Conservation (phyloP, 192 early-diverging fungal genomes). For the Linderina pennispora region DNA sequence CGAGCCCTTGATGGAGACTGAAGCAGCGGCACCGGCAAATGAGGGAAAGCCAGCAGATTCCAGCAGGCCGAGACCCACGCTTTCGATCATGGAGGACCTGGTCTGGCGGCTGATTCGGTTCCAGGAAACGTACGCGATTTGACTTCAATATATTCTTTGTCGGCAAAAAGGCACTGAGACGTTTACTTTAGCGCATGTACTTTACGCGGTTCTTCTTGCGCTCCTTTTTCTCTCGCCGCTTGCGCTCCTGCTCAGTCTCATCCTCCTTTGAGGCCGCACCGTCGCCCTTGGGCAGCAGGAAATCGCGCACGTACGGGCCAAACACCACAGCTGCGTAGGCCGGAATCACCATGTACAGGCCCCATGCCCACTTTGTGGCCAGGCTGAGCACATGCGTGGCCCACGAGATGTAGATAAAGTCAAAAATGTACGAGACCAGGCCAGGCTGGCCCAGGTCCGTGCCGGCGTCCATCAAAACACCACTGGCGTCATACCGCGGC, state of each 20-base stretch:
- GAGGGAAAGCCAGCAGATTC: constrained; percentile 25
- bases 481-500: constrained; percentile 37
- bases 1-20: not conserved
- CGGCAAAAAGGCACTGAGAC: not conserved
- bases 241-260: constrained; percentile 23
- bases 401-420: constrained; percentile 81
- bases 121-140: constrained; percentile 40
- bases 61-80: constrained; percentile 19
- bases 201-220: constrained; percentile 42
- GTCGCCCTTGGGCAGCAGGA: constrained; percentile 7
- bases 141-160: not conserved
- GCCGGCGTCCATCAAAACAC: constrained; percentile 43
- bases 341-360: constrained; percentile 38
- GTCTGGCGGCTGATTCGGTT: constrained; percentile 43
- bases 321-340: constrained; percentile 19
- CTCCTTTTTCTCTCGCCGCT: constrained; percentile 43
- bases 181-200: constrained; percentile 6
- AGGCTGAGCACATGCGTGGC: constrained; percentile 53
- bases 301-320: constrained; percentile 26
- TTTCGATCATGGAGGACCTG: constrained; percentile 40
- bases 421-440: constrained; percentile 68
- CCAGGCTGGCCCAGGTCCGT: constrained; percentile 47
- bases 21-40: constrained; percentile 1
- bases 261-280: constrained; percentile 1
- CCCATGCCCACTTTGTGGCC: constrained; percentile 34